Conservation (phyloP, 1,139 yeast species). For the Pichiaceae sp. region DNA sequence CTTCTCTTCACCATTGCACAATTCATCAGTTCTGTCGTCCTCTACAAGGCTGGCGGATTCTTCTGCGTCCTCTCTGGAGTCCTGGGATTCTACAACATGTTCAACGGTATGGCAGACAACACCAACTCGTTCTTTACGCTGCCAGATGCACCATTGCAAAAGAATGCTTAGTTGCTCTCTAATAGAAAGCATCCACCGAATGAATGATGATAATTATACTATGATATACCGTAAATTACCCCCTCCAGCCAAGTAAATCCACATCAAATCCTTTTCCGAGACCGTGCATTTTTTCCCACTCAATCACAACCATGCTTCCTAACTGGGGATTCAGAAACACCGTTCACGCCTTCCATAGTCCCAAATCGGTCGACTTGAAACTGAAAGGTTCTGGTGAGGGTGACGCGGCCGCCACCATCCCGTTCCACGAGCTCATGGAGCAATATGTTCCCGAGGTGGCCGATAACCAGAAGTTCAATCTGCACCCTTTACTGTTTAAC, state of each 20-base stretch:
- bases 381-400: slow-evolving; percentile 21
- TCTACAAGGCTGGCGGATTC: slow-evolving; percentile 64
- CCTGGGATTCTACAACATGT: slow-evolving; percentile 52
- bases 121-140: slow-evolving; percentile 29
- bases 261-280: too few species aligned
- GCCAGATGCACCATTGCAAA: neutral
- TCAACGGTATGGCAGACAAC: slow-evolving; percentile 32
- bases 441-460: slow-evolving; percentile 36
- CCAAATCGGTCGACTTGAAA: slow-evolving; percentile 31
- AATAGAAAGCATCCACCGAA: too few species aligned
- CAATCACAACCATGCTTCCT: slow-evolving; percentile 14
- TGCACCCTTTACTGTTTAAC: slow-evolving; percentile 58
- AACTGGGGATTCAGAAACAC: slow-evolving; percentile 34
- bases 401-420: slow-evolving; percentile 22
- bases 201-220: too few species aligned
- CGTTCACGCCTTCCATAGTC: slow-evolving; percentile 25
- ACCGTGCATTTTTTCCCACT: too few species aligned
- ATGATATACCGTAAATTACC: too few species aligned
- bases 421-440: slow-evolving; percentile 32
- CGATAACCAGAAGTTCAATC: slow-evolving; percentile 40
- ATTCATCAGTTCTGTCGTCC: slow-evolving; percentile 37
- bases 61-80: slow-evolving; percentile 54
- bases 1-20: slow-evolving; percentile 49
- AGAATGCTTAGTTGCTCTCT: neutral
- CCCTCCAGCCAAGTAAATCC: too few species aligned